Conservation (phyloP, 208 protist genomes). For the Trypanosoma melophagium region DNA sequence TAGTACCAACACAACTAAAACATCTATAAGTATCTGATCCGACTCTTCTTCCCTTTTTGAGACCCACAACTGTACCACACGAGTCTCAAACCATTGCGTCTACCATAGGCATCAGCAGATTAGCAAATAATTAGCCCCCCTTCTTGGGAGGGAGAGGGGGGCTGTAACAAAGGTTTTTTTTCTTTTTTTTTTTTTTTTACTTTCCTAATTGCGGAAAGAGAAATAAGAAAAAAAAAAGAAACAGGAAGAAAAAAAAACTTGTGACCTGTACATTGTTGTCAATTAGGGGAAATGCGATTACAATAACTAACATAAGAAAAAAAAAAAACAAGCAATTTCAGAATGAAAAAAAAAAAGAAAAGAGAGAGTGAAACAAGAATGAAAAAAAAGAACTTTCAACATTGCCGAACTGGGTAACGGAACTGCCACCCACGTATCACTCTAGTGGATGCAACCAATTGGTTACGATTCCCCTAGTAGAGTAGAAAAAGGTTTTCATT, state of each 20-base stretch:
- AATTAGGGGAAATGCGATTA: too few relatives aligned
- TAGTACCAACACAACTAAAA: not conserved
- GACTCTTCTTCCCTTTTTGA: not conserved
- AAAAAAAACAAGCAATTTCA: too few relatives aligned
- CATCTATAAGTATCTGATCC: conserved; percentile 6
- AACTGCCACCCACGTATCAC: too few relatives aligned
- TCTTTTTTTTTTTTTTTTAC: conserved; percentile 1
- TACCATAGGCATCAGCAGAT: conserved; percentile 14
- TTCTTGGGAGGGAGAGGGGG: not conserved
- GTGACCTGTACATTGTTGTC: not conserved
- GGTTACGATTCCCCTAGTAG: conserved; percentile 3
- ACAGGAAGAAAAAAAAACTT: conserved; percentile 8
- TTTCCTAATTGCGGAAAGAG: not conserved
- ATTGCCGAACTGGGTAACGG: not conserved
- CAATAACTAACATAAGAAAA: too few relatives aligned
- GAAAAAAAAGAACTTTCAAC: not conserved
- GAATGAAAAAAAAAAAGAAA: too few relatives aligned
- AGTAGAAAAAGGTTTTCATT: not conserved
- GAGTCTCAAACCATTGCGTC: conserved; percentile 1
- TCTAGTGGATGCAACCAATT: not conserved
- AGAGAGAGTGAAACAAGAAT: too few relatives aligned
- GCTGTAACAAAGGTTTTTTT: conserved; percentile 2
- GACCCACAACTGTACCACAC: conserved; percentile 7
- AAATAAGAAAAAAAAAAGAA: conserved; percentile 9
- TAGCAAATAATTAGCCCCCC: not conserved